Evolutionary conservation across 768 basidiomycete genomes (phyloP).

Genomic region (Pulveroboletus sp.): DNA sequence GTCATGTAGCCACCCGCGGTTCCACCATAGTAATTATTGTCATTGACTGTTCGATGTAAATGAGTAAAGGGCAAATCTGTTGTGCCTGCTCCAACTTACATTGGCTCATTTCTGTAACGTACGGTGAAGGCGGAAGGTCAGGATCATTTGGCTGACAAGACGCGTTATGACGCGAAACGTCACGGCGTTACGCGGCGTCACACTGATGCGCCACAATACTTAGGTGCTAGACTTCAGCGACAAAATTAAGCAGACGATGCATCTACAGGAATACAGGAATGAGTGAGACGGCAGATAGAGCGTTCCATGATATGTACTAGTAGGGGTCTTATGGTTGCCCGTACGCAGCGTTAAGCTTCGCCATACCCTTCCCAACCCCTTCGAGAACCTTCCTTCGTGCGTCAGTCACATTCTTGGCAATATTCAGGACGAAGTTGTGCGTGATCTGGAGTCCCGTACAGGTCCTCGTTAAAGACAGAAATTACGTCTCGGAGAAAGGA

Average conservation of each 20-base stretch:
- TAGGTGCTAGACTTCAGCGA: not conserved
- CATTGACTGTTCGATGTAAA: constrained; percentile 14
- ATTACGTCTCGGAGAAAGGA: not conserved
- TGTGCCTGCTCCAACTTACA: constrained; percentile 29
- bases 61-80: constrained; percentile 2
- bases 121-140: constrained; percentile 1
- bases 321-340: constrained; percentile 20
- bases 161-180: constrained; percentile 29
- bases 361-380: constrained; percentile 66
- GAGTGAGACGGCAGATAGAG: constrained; percentile 24
- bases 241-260: constrained; percentile 2
- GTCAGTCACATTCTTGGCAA: constrained; percentile 65
- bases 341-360: constrained; percentile 46
- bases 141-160: constrained; percentile 10
- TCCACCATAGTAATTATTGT: constrained; percentile 42
- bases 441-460: constrained; percentile 44
- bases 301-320: constrained; percentile 1
- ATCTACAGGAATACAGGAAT: constrained; percentile 24
- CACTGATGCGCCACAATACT: not conserved
- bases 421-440: constrained; percentile 55
- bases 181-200: constrained; percentile 19
- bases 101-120: constrained; percentile 38
- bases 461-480: not conserved
- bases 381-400: constrained; percentile 68
- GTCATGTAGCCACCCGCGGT: constrained; percentile 60